Conservation (phyloP, 2,329 filamentous ascomycete genomes). For the Xylaria sp. region DNA sequence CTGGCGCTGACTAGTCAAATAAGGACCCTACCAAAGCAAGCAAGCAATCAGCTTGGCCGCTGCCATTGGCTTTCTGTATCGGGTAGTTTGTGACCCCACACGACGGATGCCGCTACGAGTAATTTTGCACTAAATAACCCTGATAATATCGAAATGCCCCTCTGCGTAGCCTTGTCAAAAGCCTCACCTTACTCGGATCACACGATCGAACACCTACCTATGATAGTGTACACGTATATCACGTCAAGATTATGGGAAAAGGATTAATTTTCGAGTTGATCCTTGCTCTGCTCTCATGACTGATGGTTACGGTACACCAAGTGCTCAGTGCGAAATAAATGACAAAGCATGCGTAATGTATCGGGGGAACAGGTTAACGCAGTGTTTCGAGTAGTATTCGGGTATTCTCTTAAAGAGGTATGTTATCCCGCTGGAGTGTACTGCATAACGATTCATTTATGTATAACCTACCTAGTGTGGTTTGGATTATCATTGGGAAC, state of each 20-base stretch:
- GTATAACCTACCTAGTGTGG: slow-evolving; percentile 15
- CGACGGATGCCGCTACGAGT: not conserved
- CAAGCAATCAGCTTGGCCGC: not conserved
- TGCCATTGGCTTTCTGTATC: not conserved
- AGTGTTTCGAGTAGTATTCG: slow-evolving; percentile 25
- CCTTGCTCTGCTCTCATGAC: slow-evolving; percentile 3
- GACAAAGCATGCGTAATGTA: slow-evolving; percentile 35
- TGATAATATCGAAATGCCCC: not conserved
- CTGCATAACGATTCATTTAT: slow-evolving; percentile 23
- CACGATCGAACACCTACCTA: not conserved
- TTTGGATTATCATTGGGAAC: slow-evolving; percentile 18
- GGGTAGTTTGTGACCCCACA: slow-evolving; percentile 15
- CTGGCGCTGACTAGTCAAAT: not conserved
- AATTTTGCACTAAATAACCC: slow-evolving; percentile 12
- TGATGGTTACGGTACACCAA: slow-evolving; percentile 13
- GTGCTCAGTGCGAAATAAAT: slow-evolving; percentile 11
- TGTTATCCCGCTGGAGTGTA: slow-evolving; percentile 8
- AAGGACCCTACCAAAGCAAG: too few relatives aligned
- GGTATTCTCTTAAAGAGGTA: slow-evolving; percentile 25
- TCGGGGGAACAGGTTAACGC: slow-evolving; percentile 16
- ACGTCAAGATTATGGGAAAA: not conserved
- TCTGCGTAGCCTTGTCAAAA: slow-evolving; percentile 27
- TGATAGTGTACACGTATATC: not conserved
- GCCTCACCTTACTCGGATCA: slow-evolving; percentile 22
- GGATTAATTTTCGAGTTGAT: not conserved